phyloP scores from a whole-genome alignment of 2,329 filamentous ascomycete species.

The Spiromastix sp. region DNA sequence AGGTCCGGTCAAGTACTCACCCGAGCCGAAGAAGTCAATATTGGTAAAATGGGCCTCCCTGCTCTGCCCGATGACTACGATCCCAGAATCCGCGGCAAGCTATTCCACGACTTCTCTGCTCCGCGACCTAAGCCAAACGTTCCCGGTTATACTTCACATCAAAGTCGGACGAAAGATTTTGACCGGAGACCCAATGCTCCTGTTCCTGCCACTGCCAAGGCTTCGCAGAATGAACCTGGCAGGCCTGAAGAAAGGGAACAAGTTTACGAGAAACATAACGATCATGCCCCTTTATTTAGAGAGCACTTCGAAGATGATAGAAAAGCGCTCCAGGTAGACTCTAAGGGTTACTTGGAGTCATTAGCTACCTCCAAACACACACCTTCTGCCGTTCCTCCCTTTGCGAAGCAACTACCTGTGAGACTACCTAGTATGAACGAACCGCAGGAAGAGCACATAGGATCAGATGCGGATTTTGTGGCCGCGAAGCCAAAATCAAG shows the following conservation, averaged over 20 bases:
- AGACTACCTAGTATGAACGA: slow-evolving; percentile 19
- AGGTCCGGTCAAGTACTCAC: slow-evolving; percentile 43
- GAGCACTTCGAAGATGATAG: slow-evolving; percentile 50
- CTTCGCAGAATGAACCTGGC: background rate
- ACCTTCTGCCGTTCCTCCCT: slow-evolving; percentile 27
- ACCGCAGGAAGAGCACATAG: background rate
- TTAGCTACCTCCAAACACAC: slow-evolving; percentile 22
- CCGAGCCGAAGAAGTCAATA: slow-evolving; percentile 41
- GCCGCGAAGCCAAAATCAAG: slow-evolving; percentile 5
- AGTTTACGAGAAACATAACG: slow-evolving; percentile 25
- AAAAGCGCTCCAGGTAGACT: slow-evolving; percentile 28
- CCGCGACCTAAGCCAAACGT: slow-evolving; percentile 40
- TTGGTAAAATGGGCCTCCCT: slow-evolving; percentile 38
- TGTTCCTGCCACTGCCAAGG: too few relatives aligned
- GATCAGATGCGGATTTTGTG: slow-evolving; percentile 4
- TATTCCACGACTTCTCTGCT: slow-evolving; percentile 56
- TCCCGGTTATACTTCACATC: slow-evolving; percentile 8
- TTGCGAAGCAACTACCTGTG: slow-evolving; percentile 34
- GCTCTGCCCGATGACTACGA: slow-evolving; percentile 52
- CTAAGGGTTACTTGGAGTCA: slow-evolving; percentile 34
- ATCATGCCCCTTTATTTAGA: slow-evolving; percentile 49
- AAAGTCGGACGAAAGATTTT: too few relatives aligned
- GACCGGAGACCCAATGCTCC: too few relatives aligned
- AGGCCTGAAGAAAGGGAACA: slow-evolving; percentile 10
- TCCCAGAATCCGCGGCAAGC: slow-evolving; percentile 51